Base-by-base conservation (phyloP, 2,329 filamentous ascomycete species). In the Fusarium sp. region DNA sequence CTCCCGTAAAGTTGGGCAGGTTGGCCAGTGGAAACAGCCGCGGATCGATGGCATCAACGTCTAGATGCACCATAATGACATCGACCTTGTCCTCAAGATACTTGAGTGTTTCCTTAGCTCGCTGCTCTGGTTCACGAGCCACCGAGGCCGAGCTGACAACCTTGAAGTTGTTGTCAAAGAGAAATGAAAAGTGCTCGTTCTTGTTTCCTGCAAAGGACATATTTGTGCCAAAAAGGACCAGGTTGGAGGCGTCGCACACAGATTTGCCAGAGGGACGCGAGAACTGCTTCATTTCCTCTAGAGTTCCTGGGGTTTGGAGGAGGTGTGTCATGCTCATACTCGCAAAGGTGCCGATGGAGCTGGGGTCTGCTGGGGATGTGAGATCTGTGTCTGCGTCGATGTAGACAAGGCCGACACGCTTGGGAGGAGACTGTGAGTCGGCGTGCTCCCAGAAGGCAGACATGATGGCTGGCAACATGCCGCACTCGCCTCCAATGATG, bases 311-410 rank as follows among this genome's bases (percentile, higher is more conserved):
- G 1, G 55, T 15, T 4, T 61, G 57, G 9, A 67, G 53, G 1
- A 73, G 62, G 41, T 73, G 70, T 2, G 70, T 54, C 62, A 73
- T 73, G 15, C 65, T 73, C 70, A 73, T 73, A 12, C 70, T 68
- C 36, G 71, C 68, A 27, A 73, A 73, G 3, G 62, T 66, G 1
- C 69, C 66, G 6, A 47, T 74, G 6, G 72, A 69, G 44, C 23
- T n/a, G 10, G 60, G 27, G 4, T 74, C 69, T 1, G 51, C 61
- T 4, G 72, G 69, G 7, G 71, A 74, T 3, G 59, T 50, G 27
- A 74, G 52, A 1, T 73, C 72, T 1, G 72, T 73, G 43, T 74
- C 69, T 1, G 69, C 71, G 13, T 74, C 72, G 28, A 74, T 74
- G 2, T 74, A 74, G 60, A 73, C 43, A 30, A 74, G 56, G 15